A percentile compares a stretch with the other conserved stretches of the same genome.
Evolutionary conservation across 148 eudicot genomes (phyloP).

Genomic region (Nepenthes mirabilis): DNA sequence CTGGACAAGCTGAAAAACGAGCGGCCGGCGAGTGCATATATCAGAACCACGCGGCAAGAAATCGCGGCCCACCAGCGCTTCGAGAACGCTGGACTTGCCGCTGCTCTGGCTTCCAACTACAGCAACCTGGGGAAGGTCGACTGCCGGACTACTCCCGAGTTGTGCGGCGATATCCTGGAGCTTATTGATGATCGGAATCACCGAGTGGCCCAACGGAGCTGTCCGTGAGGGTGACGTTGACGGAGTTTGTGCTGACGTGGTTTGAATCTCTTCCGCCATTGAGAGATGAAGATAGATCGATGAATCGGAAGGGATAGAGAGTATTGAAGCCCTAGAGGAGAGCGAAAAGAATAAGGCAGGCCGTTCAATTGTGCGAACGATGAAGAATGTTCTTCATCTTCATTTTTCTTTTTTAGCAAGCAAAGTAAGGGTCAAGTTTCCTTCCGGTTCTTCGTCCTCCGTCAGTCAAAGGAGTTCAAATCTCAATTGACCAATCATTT

Average conservation of each 20-base stretch:
- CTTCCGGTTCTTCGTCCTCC: no score
- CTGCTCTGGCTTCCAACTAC: constrained; percentile 95
- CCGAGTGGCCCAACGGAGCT: constrained; percentile 47
- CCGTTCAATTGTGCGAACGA: no score
- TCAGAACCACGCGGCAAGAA: constrained; percentile 82
- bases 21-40: constrained; percentile 83
- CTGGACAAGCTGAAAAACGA: constrained; percentile 75
- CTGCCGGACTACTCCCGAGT: constrained; percentile 41
- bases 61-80: constrained; percentile 85
- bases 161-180: constrained; percentile 87
- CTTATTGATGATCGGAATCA: constrained; percentile 83
- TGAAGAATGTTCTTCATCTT: no score
- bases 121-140: constrained; percentile 81
- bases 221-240: constrained; percentile 14
- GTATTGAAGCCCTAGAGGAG: neutral
- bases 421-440: no score
- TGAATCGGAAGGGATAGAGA: neutral
- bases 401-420: no score
- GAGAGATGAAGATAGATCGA: constrained; percentile 1
- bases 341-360: neutral
- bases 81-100: constrained; percentile 86
- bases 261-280: constrained; percentile 16
- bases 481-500: no score
- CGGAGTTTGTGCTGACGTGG: constrained; percentile 4
- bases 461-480: no score